These are phyloP conservation scores for Bimuria novae-zelandiae DNA, from an alignment of 2,329 filamentous ascomycete genomes.

Conservation along the genomic window DNA sequence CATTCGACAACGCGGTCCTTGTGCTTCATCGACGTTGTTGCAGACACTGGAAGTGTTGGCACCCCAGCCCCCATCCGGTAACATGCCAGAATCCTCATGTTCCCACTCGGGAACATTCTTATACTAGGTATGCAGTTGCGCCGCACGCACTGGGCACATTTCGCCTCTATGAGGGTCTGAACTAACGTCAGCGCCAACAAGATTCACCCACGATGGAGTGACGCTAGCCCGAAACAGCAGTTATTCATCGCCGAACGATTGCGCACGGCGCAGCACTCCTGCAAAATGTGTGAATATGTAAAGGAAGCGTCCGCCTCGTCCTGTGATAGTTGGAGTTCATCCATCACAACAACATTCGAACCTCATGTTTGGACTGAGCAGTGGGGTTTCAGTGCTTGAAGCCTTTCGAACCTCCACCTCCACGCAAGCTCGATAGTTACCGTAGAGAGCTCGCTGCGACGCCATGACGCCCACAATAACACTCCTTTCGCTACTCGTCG, in stretches of 20 bases:
- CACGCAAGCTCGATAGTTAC: not conserved
- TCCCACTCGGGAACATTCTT: slow-evolving; percentile 4
- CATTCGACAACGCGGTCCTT: no score
- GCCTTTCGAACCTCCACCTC: not conserved
- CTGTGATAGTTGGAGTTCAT: not conserved
- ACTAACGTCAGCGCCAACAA: slow-evolving; percentile 14
- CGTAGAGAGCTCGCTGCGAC: not conserved
- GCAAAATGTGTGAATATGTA: not conserved
- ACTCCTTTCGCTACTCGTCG: slow-evolving; percentile 1
- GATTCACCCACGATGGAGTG: not conserved
- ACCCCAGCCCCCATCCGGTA: not conserved
- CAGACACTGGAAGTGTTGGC: not conserved
- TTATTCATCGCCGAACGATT: slow-evolving; percentile 6
- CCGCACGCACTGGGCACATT: slow-evolving; percentile 1
- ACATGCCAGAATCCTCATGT: not conserved
- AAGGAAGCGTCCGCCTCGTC: not conserved
- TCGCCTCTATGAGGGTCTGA: not conserved
- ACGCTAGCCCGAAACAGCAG: not conserved
- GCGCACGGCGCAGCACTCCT: slow-evolving; percentile 5
- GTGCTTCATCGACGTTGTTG: no score
- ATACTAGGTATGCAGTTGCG: not conserved
- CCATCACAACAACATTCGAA: not conserved
- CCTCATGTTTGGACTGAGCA: not conserved
- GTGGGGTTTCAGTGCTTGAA: slow-evolving; percentile 3
- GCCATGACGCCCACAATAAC: slow-evolving; percentile 3